Base-by-base conservation (phyloP, 139 green algal genomes). In the Chlamydomonas applanata region DNA sequence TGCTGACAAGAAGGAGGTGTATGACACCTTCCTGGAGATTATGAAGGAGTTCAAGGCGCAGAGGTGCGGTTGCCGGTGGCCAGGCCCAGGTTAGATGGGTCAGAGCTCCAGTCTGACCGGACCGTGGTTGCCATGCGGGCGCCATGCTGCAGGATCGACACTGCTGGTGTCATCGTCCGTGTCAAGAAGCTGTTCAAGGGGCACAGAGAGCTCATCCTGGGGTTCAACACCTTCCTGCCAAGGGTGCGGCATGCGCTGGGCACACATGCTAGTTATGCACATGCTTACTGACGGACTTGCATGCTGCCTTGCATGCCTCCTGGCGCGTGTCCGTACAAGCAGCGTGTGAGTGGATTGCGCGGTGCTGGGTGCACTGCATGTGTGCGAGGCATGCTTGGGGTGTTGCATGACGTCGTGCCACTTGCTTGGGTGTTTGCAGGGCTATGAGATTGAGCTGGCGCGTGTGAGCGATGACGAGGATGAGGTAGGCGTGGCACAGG, bases 41-140 rank as follows among this genome's bases (percentile, higher is more conserved):
- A 99, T 99, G 96, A 99, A 99, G 84, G 90, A 99, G 77, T 99
- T 99, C 89, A 99, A 98, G 77, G 87, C 95, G 2, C 86, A 95
- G 74, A 87, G 80, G 93, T 97, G 71, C 24, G 81, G 59, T 73
- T 72, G 46, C 44, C 45, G 25, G 27, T 66, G 16, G 22, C 19
- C 59, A 40, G 59, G 19, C 36, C 19, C 59, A 25, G 22, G 19
- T 29, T 25, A 14, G 24, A 29, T 62, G 24, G 53, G 53, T 11
- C 13, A 7, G 4, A 62, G 53, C 4, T 62, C 11, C 53, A 33
- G 53, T 29, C 53, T 62, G 53, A 25, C 53, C 53, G 45, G 53
- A 61, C 53, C 19, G 17, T 4, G n/a, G 4, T 4, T 36, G n/a
- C 27, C 25, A 24, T 35, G 27, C 59, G 3, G 4, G 27, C 59